Percentiles rank a stretch among this genome's conserved stretches.
These are phyloP conservation scores for Paecilomyces formosus DNA, from an alignment of 2,329 filamentous ascomycete genomes.

Conservation along the genomic window DNA sequence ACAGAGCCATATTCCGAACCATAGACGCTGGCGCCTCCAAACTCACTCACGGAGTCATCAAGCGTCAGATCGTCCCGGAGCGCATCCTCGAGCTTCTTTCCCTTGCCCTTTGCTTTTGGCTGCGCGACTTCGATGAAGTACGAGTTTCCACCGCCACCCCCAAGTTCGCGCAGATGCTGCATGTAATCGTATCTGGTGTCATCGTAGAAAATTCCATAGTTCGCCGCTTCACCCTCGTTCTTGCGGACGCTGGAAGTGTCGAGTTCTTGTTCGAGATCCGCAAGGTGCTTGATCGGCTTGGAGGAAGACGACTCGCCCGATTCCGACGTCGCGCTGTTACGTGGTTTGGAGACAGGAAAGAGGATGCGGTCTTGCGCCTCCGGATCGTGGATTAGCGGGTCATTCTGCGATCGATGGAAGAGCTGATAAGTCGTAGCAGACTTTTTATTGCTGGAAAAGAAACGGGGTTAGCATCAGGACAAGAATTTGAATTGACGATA, in stretches of 20 bases:
- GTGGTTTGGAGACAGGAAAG: constrained; percentile 52
- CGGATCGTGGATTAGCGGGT: constrained; percentile 90
- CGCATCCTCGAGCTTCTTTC: constrained; percentile 80
- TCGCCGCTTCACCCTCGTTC: constrained; percentile 94
- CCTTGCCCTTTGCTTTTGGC: constrained; percentile 57
- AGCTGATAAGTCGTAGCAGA: constrained; percentile 87
- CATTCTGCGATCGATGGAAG: constrained; percentile 93
- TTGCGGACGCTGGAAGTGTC: constrained; percentile 61
- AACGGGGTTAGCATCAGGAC: not conserved
- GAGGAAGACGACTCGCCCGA: constrained; percentile 20
- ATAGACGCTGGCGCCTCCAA: constrained; percentile 25
- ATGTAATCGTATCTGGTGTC: constrained; percentile 98
- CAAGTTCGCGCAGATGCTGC: constrained; percentile 94
- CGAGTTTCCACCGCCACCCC: constrained; percentile 59
- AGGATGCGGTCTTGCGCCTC: constrained; percentile 85
- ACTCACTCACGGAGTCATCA: constrained; percentile 26
- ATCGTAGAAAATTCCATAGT: constrained; percentile 89
- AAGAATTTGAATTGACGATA: not conserved
- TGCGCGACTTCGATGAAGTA: constrained; percentile 68
- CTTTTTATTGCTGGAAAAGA: constrained; percentile 66
- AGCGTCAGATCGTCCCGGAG: constrained; percentile 52
- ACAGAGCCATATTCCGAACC: constrained; percentile 34
- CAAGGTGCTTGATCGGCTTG: constrained; percentile 57
- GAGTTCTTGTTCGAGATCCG: constrained; percentile 69
- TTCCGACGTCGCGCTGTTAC: constrained; percentile 11